These are phyloP conservation scores for Closterium sp. DNA, from an alignment of 139 green algal genomes.

Conservation along the genomic window DNA sequence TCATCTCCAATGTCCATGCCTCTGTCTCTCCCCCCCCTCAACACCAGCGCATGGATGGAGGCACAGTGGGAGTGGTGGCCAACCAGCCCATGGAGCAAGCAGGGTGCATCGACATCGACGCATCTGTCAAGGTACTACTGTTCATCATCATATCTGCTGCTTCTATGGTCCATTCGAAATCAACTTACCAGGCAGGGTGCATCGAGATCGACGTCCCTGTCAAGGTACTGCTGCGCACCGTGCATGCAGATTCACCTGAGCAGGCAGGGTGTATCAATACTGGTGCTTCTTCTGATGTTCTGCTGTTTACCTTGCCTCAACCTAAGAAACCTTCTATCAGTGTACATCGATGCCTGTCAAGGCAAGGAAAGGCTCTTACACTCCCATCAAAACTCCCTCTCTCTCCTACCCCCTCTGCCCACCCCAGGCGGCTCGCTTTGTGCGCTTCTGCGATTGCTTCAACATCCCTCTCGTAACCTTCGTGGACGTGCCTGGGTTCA, in stretches of 20 bases:
- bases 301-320: too few relatives aligned
- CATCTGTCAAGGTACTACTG: conserved; percentile 58
- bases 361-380: too few relatives aligned
- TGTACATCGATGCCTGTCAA: too few relatives aligned
- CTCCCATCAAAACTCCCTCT: conserved; percentile 70
- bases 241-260: too few relatives aligned
- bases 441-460: conserved; percentile 74
- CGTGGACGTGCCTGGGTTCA: conserved; percentile 71
- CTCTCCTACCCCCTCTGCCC: conserved; percentile 7
- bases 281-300: too few relatives aligned
- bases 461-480: conserved; percentile 72
- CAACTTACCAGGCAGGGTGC: too few relatives aligned
- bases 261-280: too few relatives aligned
- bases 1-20: too few relatives aligned
- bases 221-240: conserved; percentile 44
- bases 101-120: conserved; percentile 74
- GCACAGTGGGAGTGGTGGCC: conserved; percentile 67
- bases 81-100: conserved; percentile 69
- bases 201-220: conserved; percentile 72
- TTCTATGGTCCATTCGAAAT: too few relatives aligned
- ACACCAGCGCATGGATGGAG: conserved; percentile 55
- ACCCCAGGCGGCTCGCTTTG: conserved; percentile 62
- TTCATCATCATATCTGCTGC: too few relatives aligned
- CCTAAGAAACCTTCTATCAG: too few relatives aligned
- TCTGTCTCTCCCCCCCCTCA: too few relatives aligned